These are phyloP conservation scores for Westerdykella sp. DNA, from an alignment of 2,329 filamentous ascomycete genomes.

Conservation along the genomic window DNA sequence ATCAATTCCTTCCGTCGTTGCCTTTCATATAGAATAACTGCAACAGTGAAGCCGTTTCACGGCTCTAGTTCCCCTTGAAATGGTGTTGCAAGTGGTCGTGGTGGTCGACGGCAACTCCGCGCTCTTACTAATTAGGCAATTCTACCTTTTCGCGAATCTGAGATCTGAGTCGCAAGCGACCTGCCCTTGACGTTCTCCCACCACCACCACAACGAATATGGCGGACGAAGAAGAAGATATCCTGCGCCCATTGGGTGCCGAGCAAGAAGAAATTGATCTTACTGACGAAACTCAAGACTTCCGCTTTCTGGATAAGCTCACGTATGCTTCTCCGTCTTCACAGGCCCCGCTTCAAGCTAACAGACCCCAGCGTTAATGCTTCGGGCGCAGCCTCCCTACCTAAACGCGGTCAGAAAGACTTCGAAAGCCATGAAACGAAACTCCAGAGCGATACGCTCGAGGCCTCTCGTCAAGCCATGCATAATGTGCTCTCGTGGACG, in stretches of 20 bases:
- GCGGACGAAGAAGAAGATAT: conserved; percentile 34
- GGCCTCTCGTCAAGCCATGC: conserved; percentile 79
- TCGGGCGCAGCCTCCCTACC: conserved; percentile 55
- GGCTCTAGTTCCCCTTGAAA: too few species aligned
- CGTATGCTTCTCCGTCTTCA: conserved; percentile 35
- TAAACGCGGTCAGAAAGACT: conserved; percentile 93
- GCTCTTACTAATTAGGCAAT: conserved; percentile 1
- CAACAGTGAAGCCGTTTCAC: too few species aligned
- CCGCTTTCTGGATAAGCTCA: conserved; percentile 59
- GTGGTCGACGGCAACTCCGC: too few species aligned
- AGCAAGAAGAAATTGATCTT: conserved; percentile 42
- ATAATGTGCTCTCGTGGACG: conserved; percentile 73
- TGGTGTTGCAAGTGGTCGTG: too few species aligned
- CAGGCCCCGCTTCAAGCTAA: neutral
- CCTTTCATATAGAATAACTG: too few species aligned
- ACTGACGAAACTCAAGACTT: conserved; percentile 85
- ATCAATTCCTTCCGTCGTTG: too few species aligned
- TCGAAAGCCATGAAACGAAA: conserved; percentile 83
- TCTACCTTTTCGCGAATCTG: neutral
- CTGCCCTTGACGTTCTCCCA: neutral
- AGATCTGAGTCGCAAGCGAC: neutral
- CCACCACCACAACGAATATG: conserved; percentile 13
- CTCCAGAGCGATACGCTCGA: conserved; percentile 73
- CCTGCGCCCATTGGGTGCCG: conserved; percentile 18
- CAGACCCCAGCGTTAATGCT: conserved; percentile 13